Base-by-base conservation (phyloP, 2,329 filamentous ascomycete species). In the Claviceps capensis region DNA sequence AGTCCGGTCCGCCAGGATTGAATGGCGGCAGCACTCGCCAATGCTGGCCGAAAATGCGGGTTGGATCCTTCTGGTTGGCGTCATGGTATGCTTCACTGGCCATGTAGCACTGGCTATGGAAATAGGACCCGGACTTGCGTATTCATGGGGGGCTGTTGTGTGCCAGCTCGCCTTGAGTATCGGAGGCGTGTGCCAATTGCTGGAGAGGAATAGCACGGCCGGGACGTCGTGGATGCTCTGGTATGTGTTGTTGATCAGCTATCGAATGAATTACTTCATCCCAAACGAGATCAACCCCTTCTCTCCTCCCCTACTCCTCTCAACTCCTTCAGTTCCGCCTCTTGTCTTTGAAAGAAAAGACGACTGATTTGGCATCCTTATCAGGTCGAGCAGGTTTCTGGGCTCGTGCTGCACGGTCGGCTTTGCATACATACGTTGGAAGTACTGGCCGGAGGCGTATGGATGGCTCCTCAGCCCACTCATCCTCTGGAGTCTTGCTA, bases 141-240 rank as follows among this genome's bases (percentile, higher is more conserved):
- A 56, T 14, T 55, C 55, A 3, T 56, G 55, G 55, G 53, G 55
- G 4, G 55, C 55, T 23, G 55, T 56, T 34, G 50, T 56, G 13
- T 56, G 55, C 44, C 55, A 56, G 22, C 43, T 56, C 22, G 44
- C 50, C 16, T 45, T 56, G 40, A 56, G 51, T 4, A 19, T 56
- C 4, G 55, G 55, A 4, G 55, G 51, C 26, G 8, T 56, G 13
- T 56, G 51, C 23, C 55, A 53, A 42, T 26, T 56, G n/a, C 47
- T 56, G 38, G 43, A 54, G 49, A 49, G 55, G 17, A 53, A 56
- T 17, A 54, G 51, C 19, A 54, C 55, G 4, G 45, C 49, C 9
- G 55, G 55, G 16, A 53, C 51, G 16, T 56, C 55, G 1, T 48
- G 49, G 49, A 54, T 47, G 16, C 40, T 56, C 3, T 56, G 55